Conservation (phyloP, 2,329 filamentous ascomycete genomes). For the Epichloe brachyelytri region DNA sequence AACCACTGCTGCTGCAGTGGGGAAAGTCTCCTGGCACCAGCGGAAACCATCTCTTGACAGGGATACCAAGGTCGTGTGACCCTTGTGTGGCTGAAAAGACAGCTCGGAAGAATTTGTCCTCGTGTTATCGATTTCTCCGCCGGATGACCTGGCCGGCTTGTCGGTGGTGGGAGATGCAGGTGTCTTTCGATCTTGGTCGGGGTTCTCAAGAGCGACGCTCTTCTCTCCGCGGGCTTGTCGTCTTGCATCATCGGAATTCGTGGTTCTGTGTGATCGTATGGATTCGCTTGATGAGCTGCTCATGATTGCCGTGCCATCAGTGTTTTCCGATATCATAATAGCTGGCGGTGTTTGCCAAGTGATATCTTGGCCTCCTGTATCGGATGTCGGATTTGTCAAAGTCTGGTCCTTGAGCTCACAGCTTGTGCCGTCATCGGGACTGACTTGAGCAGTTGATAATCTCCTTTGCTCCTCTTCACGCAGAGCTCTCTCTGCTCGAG, state of each 20-base stretch:
- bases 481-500: slow-evolving; percentile 8
- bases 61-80: slow-evolving; percentile 38
- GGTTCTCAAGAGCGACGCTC: background rate
- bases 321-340: slow-evolving; percentile 9
- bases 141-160: background rate
- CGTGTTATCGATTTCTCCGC: background rate
- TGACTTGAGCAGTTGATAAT: background rate
- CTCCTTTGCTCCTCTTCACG: slow-evolving; percentile 6
- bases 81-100: slow-evolving; percentile 3
- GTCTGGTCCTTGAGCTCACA: slow-evolving; percentile 2
- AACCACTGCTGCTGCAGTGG: slow-evolving; percentile 52
- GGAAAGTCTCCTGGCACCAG: slow-evolving; percentile 60
- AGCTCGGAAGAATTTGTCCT: background rate
- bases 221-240: background rate
- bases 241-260: background rate
- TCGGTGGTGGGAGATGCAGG: background rate
- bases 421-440: background rate
- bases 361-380: background rate
- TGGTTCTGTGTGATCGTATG: background rate
- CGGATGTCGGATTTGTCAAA: background rate
- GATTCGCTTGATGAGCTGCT: slow-evolving; percentile 3
- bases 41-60: slow-evolving; percentile 29
- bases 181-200: background rate
- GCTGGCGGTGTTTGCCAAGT: slow-evolving; percentile 5
- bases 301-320: slow-evolving; percentile 6